Base-by-base conservation (phyloP, 2,329 filamentous ascomycete genomes). In the Sporothrix schenckii region DNA sequence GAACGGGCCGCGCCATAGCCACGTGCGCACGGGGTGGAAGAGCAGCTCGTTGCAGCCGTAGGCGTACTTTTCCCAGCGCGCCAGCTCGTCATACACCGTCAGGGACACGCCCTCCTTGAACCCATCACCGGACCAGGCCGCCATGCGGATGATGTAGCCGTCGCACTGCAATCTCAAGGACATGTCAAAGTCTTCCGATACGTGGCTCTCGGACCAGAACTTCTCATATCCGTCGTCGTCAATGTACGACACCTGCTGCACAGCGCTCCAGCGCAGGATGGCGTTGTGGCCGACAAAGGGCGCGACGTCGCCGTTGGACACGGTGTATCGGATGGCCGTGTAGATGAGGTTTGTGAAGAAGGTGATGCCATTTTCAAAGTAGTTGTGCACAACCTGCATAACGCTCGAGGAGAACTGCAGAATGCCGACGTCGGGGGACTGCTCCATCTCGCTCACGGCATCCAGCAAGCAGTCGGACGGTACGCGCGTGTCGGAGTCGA, bases 31-130 rank as follows among this genome's bases (percentile, higher is more conserved):
- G 3, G 92, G 92, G 77, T 94, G 86, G 82, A 95, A 94, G 70
- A 94, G 84, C 70, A 94, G 83, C 81, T 94, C 92, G 78, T 91
- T 92, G 80, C 92, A 94, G 50, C 92, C 91, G 76, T 93, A 94
- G 3, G 92, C 92, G 77, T 93, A 93, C 80, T 94, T 94, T 77
- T 94, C 92, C 92, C 92, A 94, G 70, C 92, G 89, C 1, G 91
- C 90, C 72, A 94, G 84, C 79, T 94, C 92, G 79, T 94, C 92
- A 77, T 94, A 93, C 11, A 94, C 91, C 0, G 92, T 94, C 70
- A 94, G 83, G 1, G 92, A 94, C 69, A 94, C 92, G 74, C 92
- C 92, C 78, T 94, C 92, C 78, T 93, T 90, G 83, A 93, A 93
- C 65, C 89, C 91, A n/a, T 90, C 88, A 50, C 89, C 89, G 7